Base-by-base conservation (phyloP, 2,329 filamentous ascomycete species). In the Endoconidiophora laricicola region DNA sequence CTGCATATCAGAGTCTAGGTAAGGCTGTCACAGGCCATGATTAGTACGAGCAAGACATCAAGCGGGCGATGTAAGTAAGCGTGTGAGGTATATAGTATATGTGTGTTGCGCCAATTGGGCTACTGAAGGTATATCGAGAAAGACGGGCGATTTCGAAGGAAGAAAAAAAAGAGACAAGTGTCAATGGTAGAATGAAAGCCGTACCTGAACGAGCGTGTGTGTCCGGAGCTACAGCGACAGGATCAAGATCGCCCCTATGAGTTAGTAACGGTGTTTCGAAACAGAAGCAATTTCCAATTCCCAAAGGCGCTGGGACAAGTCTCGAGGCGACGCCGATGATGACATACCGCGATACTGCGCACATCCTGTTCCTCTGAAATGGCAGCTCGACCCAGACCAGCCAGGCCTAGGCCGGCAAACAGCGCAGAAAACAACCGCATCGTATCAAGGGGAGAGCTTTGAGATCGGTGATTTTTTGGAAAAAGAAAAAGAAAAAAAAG, bases 1-100 rank as follows among this genome's bases (percentile, higher is more conserved):
- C 69, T 93, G 84, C 81, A 96, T 88, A 66, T 96, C 91, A 54
- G 87, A 91, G 69, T 98, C 91, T 59, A 98, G 79, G 68, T 95
- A 98, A 55, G 91, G 91, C 83, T 95, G 62, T 14, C 22, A 43
- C 40, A 43, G 20, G 26, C 42, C 46, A 29, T 33, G 22, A 40
- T 48, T 42, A 48, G 46, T 43, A 42, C 14, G 26, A 20, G n/a
- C 24, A 33, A n/a, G 16, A 16, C 24, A n/a, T 33, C 16, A 16
- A 24, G 7, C 33, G n/a, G 7, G 33, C n/a, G n/a, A 37, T 37
- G 7, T 9, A 9, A n/a, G 33, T n/a, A 37, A 33, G 16, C 16
- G 16, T 18, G 26, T 3, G 6, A 33, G 26, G 26, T 9, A 18
- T 18, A 18, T 18, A 10, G 26, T 33, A 10, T 9, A 33, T 33